phyloP scores from a whole-genome alignment of 148 eudicot species.

The Simmondsia chinensis region DNA sequence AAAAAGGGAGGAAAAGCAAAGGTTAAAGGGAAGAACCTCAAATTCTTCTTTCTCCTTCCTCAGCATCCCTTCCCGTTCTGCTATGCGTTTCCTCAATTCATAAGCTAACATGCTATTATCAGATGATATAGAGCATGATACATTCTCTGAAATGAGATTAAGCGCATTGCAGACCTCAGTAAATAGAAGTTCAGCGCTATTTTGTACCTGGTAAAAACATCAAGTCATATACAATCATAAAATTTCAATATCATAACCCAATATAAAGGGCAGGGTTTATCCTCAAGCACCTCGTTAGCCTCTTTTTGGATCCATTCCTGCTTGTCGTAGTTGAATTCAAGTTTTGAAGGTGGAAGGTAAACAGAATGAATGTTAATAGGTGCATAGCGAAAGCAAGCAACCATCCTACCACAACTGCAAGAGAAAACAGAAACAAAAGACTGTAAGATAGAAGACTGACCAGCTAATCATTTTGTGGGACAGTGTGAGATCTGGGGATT shows the following conservation, averaged over 20 bases:
- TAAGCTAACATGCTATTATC: conserved; percentile 24
- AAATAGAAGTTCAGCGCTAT: conserved; percentile 61
- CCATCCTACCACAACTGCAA: conserved; percentile 89
- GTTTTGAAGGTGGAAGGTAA: conserved; percentile 72
- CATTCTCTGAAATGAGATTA: conserved; percentile 48
- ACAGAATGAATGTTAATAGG: conserved; percentile 88
- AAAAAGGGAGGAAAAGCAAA: background rate
- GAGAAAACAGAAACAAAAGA: conserved; percentile 1
- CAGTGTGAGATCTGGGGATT: background rate
- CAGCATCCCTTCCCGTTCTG: conserved; percentile 56
- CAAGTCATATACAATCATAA: background rate
- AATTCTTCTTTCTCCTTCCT: conserved; percentile 75
- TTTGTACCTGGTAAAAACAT: conserved; percentile 43
- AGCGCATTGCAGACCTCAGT: conserved; percentile 66
- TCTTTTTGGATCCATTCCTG: conserved; percentile 78
- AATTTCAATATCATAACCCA: background rate
- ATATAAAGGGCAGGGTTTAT: background rate
- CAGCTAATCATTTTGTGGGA: background rate
- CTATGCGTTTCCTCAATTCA: conserved; percentile 39
- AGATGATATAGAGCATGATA: conserved; percentile 22
- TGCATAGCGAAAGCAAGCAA: conserved; percentile 99
- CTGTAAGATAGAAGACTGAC: background rate
- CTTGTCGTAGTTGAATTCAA: conserved; percentile 62
- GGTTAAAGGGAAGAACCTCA: conserved; percentile 43
- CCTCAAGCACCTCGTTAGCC: conserved; percentile 59